These are phyloP conservation scores for Amphirosellinia nigrospora DNA, from an alignment of 495 filamentous ascomycete genomes.

Conservation along the genomic window DNA sequence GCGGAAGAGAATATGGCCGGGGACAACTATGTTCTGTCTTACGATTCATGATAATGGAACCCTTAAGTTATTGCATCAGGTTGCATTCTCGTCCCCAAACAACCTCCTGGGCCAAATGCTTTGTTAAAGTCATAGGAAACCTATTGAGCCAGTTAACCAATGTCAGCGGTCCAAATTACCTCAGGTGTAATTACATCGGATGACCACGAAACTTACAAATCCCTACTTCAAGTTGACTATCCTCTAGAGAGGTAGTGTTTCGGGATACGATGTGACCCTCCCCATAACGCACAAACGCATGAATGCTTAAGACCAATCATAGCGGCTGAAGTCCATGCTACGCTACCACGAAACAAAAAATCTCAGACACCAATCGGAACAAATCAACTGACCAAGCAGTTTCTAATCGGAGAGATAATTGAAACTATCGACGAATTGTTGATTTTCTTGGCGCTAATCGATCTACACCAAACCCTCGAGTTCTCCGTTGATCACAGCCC, in stretches of 20 bases:
- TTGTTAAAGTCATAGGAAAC: background rate
- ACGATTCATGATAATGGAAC: background rate
- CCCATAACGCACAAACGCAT: background rate
- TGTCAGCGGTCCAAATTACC: background rate
- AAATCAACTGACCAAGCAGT: background rate
- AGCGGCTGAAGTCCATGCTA: background rate
- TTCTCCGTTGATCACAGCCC: background rate
- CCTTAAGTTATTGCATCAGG: background rate
- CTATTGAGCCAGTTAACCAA: background rate
- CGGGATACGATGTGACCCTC: background rate
- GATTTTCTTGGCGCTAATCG: background rate
- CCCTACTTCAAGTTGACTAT: background rate
- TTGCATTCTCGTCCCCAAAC: background rate
- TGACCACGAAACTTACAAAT: background rate
- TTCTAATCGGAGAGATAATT: background rate
- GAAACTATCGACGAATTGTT: background rate
- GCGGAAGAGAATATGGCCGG: background rate
- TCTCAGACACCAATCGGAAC: conserved; percentile 7
- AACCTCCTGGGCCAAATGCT: background rate
- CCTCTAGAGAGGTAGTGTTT: no score
- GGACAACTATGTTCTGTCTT: background rate
- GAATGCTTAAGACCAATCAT: background rate
- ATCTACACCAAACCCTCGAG: background rate
- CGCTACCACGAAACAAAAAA: conserved; percentile 4
- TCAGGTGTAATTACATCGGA: background rate